Conservation (phyloP, 257 asterid genomes). For the Rauvolfia tetraphylla region DNA sequence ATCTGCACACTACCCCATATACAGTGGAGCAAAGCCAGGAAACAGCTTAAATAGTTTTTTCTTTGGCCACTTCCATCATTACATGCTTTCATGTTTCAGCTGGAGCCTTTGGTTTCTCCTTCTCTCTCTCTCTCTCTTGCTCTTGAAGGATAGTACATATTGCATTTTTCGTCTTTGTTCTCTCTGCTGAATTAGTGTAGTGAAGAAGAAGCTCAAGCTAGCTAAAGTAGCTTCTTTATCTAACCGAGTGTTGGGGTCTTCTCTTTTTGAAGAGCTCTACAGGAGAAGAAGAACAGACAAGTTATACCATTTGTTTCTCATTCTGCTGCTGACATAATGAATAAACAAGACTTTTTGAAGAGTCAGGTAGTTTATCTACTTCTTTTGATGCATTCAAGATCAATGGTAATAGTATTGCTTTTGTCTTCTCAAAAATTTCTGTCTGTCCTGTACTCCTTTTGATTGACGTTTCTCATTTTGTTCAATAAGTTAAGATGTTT, state of each 20-base stretch:
- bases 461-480: neutral
- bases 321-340: conserved; percentile 30
- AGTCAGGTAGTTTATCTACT: conserved; percentile 38
- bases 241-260: neutral
- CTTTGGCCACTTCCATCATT: neutral
- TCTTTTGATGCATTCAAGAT: neutral
- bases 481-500: neutral
- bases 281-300: neutral
- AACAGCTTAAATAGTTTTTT: conserved; percentile 6
- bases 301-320: neutral
- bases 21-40: neutral
- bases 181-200: neutral
- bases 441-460: neutral
- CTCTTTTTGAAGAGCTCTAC: neutral
- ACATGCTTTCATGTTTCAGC: neutral
- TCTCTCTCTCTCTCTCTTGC: neutral
- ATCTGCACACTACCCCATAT: conserved; percentile 21
- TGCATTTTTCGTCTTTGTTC: neutral
- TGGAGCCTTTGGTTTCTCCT: neutral
- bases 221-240: neutral
- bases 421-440: neutral
- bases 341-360: conserved; percentile 56
- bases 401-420: neutral
- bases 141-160: neutral
- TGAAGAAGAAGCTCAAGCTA: neutral